A percentile compares a stretch with the other conserved stretches of the same genome.
Conservation (phyloP, 2,329 filamentous ascomycete species). For the Tolypocladium capitatum region DNA sequence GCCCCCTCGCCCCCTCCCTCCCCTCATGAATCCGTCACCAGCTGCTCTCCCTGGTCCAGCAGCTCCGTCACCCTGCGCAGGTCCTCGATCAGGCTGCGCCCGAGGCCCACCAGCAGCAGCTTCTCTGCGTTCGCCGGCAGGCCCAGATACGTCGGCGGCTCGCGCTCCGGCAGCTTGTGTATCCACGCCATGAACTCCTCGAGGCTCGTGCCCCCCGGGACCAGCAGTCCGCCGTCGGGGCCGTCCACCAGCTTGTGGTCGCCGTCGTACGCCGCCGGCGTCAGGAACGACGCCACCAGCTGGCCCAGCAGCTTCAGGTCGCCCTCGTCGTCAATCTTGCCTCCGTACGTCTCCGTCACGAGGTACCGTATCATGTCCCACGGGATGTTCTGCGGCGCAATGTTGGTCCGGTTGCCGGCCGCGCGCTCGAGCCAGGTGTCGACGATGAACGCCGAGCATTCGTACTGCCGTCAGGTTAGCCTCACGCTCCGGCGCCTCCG, state of each 20-base stretch:
- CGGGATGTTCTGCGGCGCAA: slow-evolving; percentile 84
- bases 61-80: slow-evolving; percentile 74
- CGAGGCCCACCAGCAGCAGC: slow-evolving; percentile 76
- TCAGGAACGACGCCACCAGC: slow-evolving; percentile 68
- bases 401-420: slow-evolving; percentile 76
- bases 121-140: slow-evolving; percentile 95
- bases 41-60: slow-evolving; percentile 85
- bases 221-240: slow-evolving; percentile 47
- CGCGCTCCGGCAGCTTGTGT: slow-evolving; percentile 79
- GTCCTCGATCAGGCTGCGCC: slow-evolving; percentile 71
- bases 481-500: background rate
- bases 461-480: slow-evolving; percentile 48
- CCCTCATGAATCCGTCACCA: slow-evolving; percentile 50
- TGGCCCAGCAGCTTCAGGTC: slow-evolving; percentile 64
- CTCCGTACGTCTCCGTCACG: slow-evolving; percentile 88
- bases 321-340: slow-evolving; percentile 85
- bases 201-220: slow-evolving; percentile 70
- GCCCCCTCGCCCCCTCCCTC: slow-evolving; percentile 52
- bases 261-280: slow-evolving; percentile 79
- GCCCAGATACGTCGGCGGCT: slow-evolving; percentile 90
- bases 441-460: slow-evolving; percentile 92
- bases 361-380: slow-evolving; percentile 93
- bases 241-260: slow-evolving; percentile 78
- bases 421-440: slow-evolving; percentile 84
- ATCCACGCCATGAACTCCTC: slow-evolving; percentile 88